A percentile compares a stretch with the other conserved stretches of the same genome.
These are phyloP conservation scores for Fraxinus cuspidata DNA, from an alignment of 257 asterid species.

Conservation along the genomic window DNA sequence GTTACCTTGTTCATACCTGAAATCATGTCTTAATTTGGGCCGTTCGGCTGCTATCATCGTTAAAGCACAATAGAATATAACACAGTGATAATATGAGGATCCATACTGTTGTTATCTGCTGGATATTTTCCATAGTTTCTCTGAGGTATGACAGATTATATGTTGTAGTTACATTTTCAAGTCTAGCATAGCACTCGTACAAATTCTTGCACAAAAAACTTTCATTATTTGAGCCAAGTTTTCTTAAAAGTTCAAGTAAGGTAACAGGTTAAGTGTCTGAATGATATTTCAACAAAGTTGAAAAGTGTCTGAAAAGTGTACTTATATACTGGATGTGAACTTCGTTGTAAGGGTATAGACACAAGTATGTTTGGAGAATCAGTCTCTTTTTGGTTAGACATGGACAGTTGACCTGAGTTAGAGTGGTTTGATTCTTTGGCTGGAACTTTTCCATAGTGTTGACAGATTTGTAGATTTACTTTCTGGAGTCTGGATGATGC, in stretches of 20 bases:
- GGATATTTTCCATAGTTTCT: background rate
- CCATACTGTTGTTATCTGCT: background rate
- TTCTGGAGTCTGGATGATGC: constrained; percentile 5
- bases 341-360: background rate
- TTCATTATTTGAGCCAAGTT: background rate
- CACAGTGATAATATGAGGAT: background rate
- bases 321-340: background rate
- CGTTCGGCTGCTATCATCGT: background rate
- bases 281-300: background rate
- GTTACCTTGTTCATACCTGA: background rate
- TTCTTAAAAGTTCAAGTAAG: background rate
- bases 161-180: background rate
- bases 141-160: background rate
- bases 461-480: constrained; percentile 8
- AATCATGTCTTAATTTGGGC: background rate
- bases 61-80: background rate
- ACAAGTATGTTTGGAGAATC: background rate
- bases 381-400: background rate
- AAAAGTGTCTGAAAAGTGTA: background rate
- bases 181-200: background rate
- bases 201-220: background rate
- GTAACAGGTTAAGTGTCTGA: background rate
- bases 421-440: constrained; percentile 6
- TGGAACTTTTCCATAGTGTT: constrained; percentile 1
- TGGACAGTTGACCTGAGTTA: background rate